Conservation (phyloP, 1,284 basidiomycete species). For the Xanthoconium separans region DNA sequence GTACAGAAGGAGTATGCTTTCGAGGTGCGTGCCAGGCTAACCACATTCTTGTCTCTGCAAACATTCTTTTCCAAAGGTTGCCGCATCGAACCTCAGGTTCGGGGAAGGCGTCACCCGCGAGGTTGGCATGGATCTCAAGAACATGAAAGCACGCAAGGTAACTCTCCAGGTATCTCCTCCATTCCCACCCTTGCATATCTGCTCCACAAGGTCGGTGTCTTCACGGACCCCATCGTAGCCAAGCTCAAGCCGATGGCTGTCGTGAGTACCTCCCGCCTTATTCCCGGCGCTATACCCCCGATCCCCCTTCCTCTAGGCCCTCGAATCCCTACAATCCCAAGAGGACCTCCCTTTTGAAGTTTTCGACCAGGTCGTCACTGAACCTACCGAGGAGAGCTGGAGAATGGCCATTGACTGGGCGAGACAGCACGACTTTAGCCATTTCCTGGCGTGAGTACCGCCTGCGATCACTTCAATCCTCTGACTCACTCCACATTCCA, state of each 20-base stretch:
- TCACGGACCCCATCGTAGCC: constrained; percentile 87
- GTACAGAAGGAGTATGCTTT: constrained; percentile 94
- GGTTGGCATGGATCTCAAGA: constrained; percentile 93
- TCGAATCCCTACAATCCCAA: constrained; percentile 74
- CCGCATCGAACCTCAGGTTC: constrained; percentile 88
- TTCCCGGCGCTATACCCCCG: neutral
- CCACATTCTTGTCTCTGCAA: neutral
- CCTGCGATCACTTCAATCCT: constrained; percentile 1
- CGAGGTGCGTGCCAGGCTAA: constrained; percentile 54
- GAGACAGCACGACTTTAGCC: constrained; percentile 83
- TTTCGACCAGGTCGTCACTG: constrained; percentile 82
- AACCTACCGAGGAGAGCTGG: constrained; percentile 92
- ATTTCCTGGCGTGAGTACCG: constrained; percentile 78
- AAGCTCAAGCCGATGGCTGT: constrained; percentile 82
- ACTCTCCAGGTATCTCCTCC: constrained; percentile 6
- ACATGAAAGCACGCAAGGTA: constrained; percentile 83
- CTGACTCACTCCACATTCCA: neutral
- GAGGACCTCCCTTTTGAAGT: constrained; percentile 79
- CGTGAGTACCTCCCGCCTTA: constrained; percentile 42
- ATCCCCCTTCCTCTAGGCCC: constrained; percentile 46
- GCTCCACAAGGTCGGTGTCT: constrained; percentile 78
- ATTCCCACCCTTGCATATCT: constrained; percentile 1
- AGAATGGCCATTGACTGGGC: constrained; percentile 88
- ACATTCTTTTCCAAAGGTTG: constrained; percentile 55
- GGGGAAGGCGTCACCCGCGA: constrained; percentile 88